Conservation (phyloP, 2,329 filamentous ascomycete species). For the Thielaviopsis euricoi region DNA sequence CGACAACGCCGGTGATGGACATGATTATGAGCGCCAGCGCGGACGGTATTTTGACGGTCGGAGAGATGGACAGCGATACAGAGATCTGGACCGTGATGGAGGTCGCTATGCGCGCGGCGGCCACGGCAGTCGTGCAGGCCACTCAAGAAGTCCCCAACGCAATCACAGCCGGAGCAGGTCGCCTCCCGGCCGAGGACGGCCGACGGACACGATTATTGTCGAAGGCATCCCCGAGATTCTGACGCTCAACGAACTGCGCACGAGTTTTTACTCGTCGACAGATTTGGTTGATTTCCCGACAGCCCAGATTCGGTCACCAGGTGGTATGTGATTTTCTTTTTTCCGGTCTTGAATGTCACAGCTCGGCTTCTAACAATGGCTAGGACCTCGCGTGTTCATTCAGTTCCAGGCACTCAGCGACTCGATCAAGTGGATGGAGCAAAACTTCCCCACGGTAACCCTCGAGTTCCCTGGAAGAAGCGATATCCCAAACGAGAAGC, state of each 20-base stretch:
- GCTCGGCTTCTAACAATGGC: background rate
- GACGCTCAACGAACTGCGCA: conserved; percentile 1
- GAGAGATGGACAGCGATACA: background rate
- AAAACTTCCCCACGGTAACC: conserved; percentile 24
- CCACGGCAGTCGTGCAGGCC: too few species aligned
- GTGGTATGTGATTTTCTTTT: conserved; percentile 8
- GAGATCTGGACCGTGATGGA: conserved; percentile 12
- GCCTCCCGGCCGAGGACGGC: conserved; percentile 22
- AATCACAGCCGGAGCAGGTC: conserved; percentile 20
- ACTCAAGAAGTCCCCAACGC: conserved; percentile 11
- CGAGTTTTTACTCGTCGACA: conserved; percentile 6
- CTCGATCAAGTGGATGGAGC: conserved; percentile 25
- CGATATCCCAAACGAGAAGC: conserved; percentile 23
- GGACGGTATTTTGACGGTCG: conserved; percentile 12
- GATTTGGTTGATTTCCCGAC: conserved; percentile 7
- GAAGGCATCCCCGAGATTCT: conserved; percentile 30
- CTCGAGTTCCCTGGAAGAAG: conserved; percentile 22
- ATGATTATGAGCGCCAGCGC: conserved; percentile 6
- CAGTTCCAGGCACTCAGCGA: conserved; percentile 25
- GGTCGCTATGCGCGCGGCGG: background rate
- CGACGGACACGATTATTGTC: conserved; percentile 36
- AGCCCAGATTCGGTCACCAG: conserved; percentile 4
- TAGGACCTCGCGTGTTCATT: conserved; percentile 26
- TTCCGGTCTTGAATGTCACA: background rate
- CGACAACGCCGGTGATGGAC: conserved; percentile 12